phyloP scores from a whole-genome alignment of 306 rosid genomes.

The Corylus americana region DNA sequence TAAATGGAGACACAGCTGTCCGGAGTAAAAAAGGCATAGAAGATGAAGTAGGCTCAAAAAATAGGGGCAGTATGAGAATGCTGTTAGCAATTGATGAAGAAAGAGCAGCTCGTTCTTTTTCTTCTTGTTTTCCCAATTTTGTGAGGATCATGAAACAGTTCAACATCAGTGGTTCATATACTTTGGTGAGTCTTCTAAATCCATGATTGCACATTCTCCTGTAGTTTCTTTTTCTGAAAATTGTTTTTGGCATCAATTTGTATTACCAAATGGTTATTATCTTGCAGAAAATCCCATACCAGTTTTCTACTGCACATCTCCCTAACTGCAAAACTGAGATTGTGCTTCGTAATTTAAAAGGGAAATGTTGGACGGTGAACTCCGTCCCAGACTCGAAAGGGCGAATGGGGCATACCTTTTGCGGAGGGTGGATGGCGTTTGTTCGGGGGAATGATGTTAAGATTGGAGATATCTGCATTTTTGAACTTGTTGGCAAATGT shows the following conservation, averaged over 20 bases:
- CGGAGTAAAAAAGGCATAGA: conserved; percentile 55
- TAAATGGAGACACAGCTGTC: conserved; percentile 51
- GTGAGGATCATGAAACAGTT: conserved; percentile 92
- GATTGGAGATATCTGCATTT: conserved; percentile 80
- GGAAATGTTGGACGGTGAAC: conserved; percentile 84
- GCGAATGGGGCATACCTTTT: conserved; percentile 74
- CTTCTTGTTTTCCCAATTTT: conserved; percentile 76
- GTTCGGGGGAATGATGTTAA: conserved; percentile 81
- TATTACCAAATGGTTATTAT: conserved; percentile 22
- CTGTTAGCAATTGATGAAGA: conserved; percentile 77
- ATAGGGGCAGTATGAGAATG: conserved; percentile 68
- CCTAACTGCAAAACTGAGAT: conserved; percentile 78
- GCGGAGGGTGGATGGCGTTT: conserved; percentile 97
- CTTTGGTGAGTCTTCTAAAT: conserved; percentile 65
- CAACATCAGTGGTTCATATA: conserved; percentile 87
- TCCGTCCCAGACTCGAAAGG: conserved; percentile 87
- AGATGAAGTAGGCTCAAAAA: conserved; percentile 60
- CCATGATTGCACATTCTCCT: neutral
- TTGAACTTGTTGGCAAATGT: conserved; percentile 66
- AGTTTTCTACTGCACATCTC: conserved; percentile 79
- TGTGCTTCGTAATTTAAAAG: conserved; percentile 65
- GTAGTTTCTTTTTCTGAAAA: neutral
- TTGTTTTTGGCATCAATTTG: conserved; percentile 12
- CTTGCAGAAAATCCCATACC: conserved; percentile 83
- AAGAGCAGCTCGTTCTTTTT: conserved; percentile 70